phyloP scores from a whole-genome alignment of 306 rosid genomes.

The Dryas octopetala region DNA sequence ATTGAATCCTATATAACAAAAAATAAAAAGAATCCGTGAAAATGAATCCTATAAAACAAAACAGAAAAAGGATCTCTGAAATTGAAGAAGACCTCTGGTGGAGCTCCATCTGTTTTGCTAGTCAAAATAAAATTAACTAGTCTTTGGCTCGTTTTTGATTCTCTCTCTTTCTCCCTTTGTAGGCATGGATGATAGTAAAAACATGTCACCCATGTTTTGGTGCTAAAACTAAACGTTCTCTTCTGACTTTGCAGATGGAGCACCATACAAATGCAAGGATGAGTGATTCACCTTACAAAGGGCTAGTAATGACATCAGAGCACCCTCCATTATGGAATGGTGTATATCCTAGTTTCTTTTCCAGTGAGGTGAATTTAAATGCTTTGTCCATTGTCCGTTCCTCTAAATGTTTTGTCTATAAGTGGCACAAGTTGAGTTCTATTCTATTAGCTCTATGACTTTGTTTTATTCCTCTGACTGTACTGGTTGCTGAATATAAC shows the following conservation, averaged over 20 bases:
- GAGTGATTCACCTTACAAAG: conserved; percentile 56
- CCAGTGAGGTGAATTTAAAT: conserved; percentile 58
- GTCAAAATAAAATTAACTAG: neutral
- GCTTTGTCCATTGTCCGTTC: neutral
- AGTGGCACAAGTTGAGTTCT: conserved; percentile 3
- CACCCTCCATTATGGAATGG: conserved; percentile 61
- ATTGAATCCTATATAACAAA: neutral
- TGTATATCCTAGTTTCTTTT: conserved; percentile 57
- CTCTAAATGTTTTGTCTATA: too few species aligned
- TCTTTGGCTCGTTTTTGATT: neutral
- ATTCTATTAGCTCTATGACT: neutral
- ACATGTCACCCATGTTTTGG: neutral
- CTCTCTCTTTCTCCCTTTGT: conserved; percentile 7
- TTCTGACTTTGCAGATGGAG: conserved; percentile 62
- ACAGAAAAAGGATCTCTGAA: too few species aligned
- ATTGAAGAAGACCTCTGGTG: neutral
- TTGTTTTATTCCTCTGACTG: neutral
- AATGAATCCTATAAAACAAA: too few species aligned
- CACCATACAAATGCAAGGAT: conserved; percentile 40
- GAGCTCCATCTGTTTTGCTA: neutral
- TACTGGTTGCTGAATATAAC: neutral
- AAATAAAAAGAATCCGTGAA: too few species aligned
- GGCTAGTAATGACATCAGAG: conserved; percentile 55
- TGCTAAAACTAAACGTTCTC: conserved; percentile 8
- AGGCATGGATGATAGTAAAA: conserved; percentile 2